Evolutionary conservation across 1,284 basidiomycete genomes (phyloP).

Genomic region (Cryptococcus deneoformans): DNA sequence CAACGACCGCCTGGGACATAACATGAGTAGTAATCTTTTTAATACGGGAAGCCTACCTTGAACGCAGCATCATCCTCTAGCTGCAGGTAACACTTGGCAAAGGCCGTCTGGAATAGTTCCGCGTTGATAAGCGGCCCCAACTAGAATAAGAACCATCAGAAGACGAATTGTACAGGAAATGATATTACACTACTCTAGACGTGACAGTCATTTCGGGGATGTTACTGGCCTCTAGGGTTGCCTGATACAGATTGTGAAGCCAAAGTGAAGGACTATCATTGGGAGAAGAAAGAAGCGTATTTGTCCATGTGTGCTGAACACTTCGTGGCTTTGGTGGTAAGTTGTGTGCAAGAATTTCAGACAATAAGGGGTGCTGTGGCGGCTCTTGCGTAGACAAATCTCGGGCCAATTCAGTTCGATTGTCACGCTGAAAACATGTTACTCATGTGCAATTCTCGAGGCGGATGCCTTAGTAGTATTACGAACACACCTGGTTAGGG

Average conservation of each 20-base stretch:
- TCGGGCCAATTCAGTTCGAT: background rate
- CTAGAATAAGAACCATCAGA: constrained; percentile 7
- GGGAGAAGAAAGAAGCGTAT: constrained; percentile 24
- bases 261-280: constrained; percentile 25
- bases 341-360: constrained; percentile 29
- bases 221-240: constrained; percentile 29
- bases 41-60: constrained; percentile 18
- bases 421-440: no score
- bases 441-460: no score
- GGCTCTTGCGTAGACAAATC: background rate
- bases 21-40: background rate
- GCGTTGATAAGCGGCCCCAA: constrained; percentile 28
- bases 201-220: constrained; percentile 29
- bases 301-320: constrained; percentile 29
- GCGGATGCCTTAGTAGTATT: no score
- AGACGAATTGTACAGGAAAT: background rate
- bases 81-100: constrained; percentile 31
- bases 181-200: constrained; percentile 21
- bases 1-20: constrained; percentile 18
- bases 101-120: constrained; percentile 37
- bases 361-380: constrained; percentile 24
- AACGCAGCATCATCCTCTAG: constrained; percentile 23
- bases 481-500: no score
- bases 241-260: constrained; percentile 33
- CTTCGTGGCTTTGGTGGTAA: constrained; percentile 20